Conservation (phyloP, 2,329 filamentous ascomycete species). For the Arthrobotrys sinensis region DNA sequence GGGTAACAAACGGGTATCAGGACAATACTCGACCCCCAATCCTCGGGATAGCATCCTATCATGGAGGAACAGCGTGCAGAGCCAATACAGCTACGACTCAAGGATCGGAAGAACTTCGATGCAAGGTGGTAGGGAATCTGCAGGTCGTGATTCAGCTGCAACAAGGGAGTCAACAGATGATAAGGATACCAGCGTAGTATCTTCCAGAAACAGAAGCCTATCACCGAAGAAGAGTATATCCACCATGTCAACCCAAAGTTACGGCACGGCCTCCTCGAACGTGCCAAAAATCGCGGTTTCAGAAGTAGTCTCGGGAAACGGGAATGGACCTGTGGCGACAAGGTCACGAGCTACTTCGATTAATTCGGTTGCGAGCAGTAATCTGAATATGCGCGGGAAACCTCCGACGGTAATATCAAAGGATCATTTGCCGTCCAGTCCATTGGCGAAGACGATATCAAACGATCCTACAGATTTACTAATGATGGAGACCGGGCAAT, state of each 20-base stretch:
- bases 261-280: conserved; percentile 47
- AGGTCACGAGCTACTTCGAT: conserved; percentile 46
- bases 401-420: conserved; percentile 7
- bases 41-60: conserved; percentile 82
- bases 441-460: conserved; percentile 54
- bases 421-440: conserved; percentile 41
- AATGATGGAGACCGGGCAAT: conserved; percentile 45
- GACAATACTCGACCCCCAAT: conserved; percentile 64
- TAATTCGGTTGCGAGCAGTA: conserved; percentile 52
- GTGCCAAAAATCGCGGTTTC: conserved; percentile 52
- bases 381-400: conserved; percentile 41
- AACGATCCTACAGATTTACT: conserved; percentile 58
- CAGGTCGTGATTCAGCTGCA: conserved; percentile 46
- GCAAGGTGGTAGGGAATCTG: conserved; percentile 65
- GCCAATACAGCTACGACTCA: conserved; percentile 70
- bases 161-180: conserved; percentile 65
- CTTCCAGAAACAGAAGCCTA: conserved; percentile 64
- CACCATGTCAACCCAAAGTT: conserved; percentile 62
- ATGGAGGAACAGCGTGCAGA: conserved; percentile 82
- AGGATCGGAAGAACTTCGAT: conserved; percentile 69
- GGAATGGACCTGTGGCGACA: conserved; percentile 45
- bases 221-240: conserved; percentile 65
- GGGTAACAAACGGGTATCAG: conserved; percentile 60
- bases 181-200: conserved; percentile 69
- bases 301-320: conserved; percentile 45